Percentiles rank a stretch among this genome's conserved stretches.
phyloP scores from a whole-genome alignment of 2,329 filamentous ascomycete species.

The Cytospora leucostoma region DNA sequence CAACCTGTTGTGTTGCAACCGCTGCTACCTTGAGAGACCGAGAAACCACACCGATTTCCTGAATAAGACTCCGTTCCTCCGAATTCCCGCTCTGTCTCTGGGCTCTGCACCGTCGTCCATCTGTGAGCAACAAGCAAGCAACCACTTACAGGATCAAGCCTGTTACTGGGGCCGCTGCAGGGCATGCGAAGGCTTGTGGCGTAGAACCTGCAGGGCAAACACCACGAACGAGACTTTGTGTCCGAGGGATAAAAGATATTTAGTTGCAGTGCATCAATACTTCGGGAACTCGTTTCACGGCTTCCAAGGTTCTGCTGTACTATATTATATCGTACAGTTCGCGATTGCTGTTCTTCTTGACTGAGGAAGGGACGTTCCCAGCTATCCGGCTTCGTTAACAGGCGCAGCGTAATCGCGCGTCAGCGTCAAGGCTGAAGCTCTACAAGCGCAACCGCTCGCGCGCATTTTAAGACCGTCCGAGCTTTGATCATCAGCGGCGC shows the following conservation, averaged over 20 bases:
- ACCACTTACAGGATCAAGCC: constrained; percentile 2
- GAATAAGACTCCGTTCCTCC: not conserved
- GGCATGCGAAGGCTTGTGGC: constrained; percentile 21
- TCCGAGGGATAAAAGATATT: not conserved
- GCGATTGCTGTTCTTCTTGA: constrained; percentile 8
- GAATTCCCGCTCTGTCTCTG: constrained; percentile 1
- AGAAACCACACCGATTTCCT: constrained; percentile 2
- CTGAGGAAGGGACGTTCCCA: not conserved
- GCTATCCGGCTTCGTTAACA: constrained; percentile 35
- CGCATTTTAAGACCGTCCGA: constrained; percentile 31
- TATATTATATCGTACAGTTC: constrained; percentile 23
- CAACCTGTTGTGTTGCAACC: not conserved
- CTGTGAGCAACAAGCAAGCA: constrained; percentile 9
- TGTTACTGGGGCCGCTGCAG: constrained; percentile 19
- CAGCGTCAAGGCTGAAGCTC: constrained; percentile 38
- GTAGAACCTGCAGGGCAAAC: constrained; percentile 20
- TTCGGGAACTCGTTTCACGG: not conserved
- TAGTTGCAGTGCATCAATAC: not conserved
- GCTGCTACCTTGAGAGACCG: constrained; percentile 4
- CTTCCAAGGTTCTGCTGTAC: constrained; percentile 2
- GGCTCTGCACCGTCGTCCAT: constrained; percentile 4
- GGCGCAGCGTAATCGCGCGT: constrained; percentile 50
- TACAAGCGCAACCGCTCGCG: constrained; percentile 33
- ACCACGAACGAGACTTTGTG: not conserved
- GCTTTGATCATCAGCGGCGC: constrained; percentile 18